Base-by-base conservation (phyloP, 345 rosid species). In the Melastoma malabathricum region DNA sequence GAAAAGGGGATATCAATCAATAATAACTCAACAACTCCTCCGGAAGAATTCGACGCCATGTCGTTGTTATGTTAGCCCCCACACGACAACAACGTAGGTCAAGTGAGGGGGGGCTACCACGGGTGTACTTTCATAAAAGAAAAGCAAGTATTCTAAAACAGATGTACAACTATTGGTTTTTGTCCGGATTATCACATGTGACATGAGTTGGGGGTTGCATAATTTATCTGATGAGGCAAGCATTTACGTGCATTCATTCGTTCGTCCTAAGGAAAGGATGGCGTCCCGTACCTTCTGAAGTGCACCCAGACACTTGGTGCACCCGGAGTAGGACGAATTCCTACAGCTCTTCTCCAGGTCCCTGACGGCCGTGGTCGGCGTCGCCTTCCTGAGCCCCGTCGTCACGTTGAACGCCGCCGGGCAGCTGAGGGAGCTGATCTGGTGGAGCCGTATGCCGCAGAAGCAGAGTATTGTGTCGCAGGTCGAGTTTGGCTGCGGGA, bases 391-490 rank as follows among this genome's bases (percentile, higher is more conserved):
- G 20, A 62, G 75, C 4, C 81, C 89, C 43, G 77, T 46, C 48
- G 84, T 70, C 38, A 92, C 75, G 44, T 79, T 88, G 46, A 93
- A 93, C 51, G 99, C 95, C 1, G 94, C 97, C 13, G 99, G 94
- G 57, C 97, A 93, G 63, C 97, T 82, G 59, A 92, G 78, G 0
- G 98, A 92, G 58, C 88, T 74, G 10, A 93, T 88, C 81, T 88
- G 95, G 44, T 93, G 99, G 12, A 93, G 82, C 60, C 99, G 79
- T 38, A 93, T 88, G 63, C 97, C 95, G 55, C 99, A 93, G 60
- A 88, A 93, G 58, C 99, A 93, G 51, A 85, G 59, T 46, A 93
- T 75, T 18, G 97, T 56, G 39, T 93, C 99, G 52, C 99, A 93
- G 56, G 71, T 93, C 4, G 86, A 72, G 46, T 83, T 93, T 0